These are phyloP conservation scores for Geotrichum citri-aurantii DNA, from an alignment of 1,139 yeast genomes.

Conservation along the genomic window DNA sequence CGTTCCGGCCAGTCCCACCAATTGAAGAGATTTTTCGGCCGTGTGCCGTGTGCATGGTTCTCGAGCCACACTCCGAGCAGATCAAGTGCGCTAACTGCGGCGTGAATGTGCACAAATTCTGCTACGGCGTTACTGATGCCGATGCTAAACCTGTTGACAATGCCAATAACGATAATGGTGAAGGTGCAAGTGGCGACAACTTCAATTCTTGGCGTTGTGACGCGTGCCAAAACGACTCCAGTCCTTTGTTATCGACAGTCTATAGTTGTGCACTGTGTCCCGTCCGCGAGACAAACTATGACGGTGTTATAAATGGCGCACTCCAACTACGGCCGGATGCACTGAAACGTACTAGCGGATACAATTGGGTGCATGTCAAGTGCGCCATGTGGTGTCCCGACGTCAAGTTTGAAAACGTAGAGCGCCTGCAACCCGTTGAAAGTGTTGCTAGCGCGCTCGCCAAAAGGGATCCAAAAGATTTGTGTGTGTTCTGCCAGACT, in stretches of 20 bases:
- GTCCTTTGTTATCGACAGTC: constrained; percentile 51
- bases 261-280: constrained; percentile 68
- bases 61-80: constrained; percentile 38
- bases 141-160: neutral
- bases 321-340: constrained; percentile 51
- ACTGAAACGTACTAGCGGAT: constrained; percentile 61
- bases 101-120: constrained; percentile 60
- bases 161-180: constrained; percentile 67
- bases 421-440: constrained; percentile 44
- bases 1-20: constrained; percentile 11
- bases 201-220: constrained; percentile 68
- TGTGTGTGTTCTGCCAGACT: constrained; percentile 18
- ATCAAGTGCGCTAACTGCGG: constrained; percentile 66
- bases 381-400: constrained; percentile 59
- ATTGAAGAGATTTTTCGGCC: constrained; percentile 29
- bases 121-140: constrained; percentile 50
- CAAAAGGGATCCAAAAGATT: constrained; percentile 13
- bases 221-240: constrained; percentile 64
- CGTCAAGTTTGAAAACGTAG: constrained; percentile 41
- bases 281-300: constrained; percentile 46
- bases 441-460: constrained; percentile 28
- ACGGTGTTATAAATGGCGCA: constrained; percentile 42
- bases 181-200: constrained; percentile 63
- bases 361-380: constrained; percentile 74
- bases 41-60: constrained; percentile 55